Percentiles rank a stretch among this genome's conserved stretches.
Evolutionary conservation across 2,329 filamentous ascomycete species (phyloP).

Genomic region (Cytospora piceicola): DNA sequence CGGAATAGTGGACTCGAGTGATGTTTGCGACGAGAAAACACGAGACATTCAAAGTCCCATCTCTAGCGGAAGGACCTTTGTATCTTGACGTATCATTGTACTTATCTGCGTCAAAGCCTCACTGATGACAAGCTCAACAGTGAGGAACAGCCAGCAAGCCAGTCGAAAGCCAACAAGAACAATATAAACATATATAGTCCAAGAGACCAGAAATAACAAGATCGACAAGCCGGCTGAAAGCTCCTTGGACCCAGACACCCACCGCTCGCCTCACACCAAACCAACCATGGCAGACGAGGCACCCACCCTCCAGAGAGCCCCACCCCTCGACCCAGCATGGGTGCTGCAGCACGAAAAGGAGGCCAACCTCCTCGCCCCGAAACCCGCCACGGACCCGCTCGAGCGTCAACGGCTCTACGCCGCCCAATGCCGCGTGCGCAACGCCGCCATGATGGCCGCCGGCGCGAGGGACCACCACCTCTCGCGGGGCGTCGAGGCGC

Average conservation of each 20-base stretch:
- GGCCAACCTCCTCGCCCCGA: constrained; percentile 36
- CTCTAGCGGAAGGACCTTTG: not conserved
- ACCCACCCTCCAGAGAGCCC: constrained; percentile 40
- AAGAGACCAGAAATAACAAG: not conserved
- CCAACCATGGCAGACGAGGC: constrained; percentile 23
- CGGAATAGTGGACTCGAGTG: not conserved
- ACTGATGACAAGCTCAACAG: not conserved
- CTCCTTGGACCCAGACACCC: not conserved
- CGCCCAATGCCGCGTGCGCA: constrained; percentile 44
- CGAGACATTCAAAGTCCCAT: not conserved
- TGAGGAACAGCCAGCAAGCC: not conserved
- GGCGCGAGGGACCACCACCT: constrained; percentile 45
- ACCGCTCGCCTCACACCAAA: not conserved
- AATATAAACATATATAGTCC: not conserved
- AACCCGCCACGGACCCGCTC: constrained; percentile 35
- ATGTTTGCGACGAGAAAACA: not conserved
- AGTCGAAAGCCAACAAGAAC: not conserved
- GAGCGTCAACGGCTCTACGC: constrained; percentile 47
- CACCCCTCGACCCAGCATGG: constrained; percentile 47
- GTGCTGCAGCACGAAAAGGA: constrained; percentile 45
- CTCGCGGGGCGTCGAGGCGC: constrained; percentile 39
- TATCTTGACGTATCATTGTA: not conserved
- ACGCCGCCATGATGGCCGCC: constrained; percentile 42
- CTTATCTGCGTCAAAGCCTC: not conserved
- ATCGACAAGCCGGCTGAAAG: too few relatives aligned